Conservation (phyloP, 192 early-diverging fungal species). For the Diversispora eburnea region DNA sequence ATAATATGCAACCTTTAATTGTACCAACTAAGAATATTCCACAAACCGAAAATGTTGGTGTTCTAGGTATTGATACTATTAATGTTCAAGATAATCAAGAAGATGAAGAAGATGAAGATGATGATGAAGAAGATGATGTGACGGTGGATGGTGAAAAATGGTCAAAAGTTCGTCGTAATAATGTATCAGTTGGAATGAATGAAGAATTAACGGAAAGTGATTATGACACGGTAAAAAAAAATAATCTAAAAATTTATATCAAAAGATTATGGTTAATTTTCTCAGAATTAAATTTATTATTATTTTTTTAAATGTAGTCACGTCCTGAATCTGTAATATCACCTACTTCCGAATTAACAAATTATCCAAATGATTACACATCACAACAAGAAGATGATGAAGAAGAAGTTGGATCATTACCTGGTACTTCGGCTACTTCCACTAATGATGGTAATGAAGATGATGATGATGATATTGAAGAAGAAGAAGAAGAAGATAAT, state of each 20-base stretch:
- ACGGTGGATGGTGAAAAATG: constrained; percentile 3
- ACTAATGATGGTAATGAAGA: not conserved
- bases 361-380: not conserved
- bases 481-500: no score
- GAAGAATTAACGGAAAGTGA: not conserved
- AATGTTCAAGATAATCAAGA: not conserved
- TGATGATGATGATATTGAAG: no score
- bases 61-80: no score
- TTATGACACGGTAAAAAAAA: not conserved
- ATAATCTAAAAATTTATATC: no score
- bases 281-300: not conserved
- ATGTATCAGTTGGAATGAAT: not conserved
- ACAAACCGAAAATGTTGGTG: not conserved
- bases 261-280: no score
- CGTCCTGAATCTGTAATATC: not conserved
- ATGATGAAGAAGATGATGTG: not conserved
- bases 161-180: not conserved
- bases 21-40: not conserved
- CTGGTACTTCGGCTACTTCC: no score
- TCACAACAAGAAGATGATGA: not conserved
- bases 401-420: no score
- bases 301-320: constrained; percentile 12
- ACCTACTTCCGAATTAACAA: not conserved
- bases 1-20: not conserved
- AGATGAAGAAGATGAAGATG: not conserved